phyloP scores from a whole-genome alignment of 305 asterid species.

The Fraxinus baroniana region DNA sequence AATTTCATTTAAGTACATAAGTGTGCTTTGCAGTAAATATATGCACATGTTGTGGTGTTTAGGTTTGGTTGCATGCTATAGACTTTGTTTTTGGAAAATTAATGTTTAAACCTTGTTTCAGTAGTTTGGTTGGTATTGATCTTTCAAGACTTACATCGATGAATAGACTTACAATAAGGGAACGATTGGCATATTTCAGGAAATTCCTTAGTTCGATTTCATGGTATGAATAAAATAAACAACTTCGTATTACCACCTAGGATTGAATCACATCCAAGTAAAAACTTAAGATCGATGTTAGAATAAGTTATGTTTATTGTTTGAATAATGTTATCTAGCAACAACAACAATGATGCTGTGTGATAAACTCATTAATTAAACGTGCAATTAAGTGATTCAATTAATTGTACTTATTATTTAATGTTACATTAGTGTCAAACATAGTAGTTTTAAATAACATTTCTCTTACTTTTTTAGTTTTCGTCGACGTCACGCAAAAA shows the following conservation, averaged over 20 bases:
- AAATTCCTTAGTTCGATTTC: background rate
- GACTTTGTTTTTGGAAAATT: background rate
- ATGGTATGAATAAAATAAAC: background rate
- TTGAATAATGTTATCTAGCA: too few relatives aligned
- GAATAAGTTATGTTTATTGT: background rate
- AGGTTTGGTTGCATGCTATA: background rate
- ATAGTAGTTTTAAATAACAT: too few relatives aligned
- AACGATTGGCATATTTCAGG: background rate
- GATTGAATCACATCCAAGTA: background rate
- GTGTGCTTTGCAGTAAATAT: background rate
- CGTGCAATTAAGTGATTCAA: too few relatives aligned
- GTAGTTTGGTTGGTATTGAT: background rate
- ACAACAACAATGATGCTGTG: too few relatives aligned
- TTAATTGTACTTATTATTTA: too few relatives aligned
- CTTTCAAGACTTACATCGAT: background rate
- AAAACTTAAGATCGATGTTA: too few relatives aligned
- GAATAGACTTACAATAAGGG: background rate
- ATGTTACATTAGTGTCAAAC: too few relatives aligned
- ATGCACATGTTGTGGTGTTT: background rate
- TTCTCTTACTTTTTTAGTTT: too few relatives aligned
- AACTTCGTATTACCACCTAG: too few relatives aligned
- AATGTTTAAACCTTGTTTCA: background rate
- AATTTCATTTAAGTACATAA: background rate
- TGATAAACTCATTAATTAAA: too few relatives aligned
- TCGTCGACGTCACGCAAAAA: too few relatives aligned